Evolutionary conservation across 1,284 basidiomycete species (phyloP), one percentile per base, ranked within the genome.

Genomic region (Neolentinus lepideus): DNA sequence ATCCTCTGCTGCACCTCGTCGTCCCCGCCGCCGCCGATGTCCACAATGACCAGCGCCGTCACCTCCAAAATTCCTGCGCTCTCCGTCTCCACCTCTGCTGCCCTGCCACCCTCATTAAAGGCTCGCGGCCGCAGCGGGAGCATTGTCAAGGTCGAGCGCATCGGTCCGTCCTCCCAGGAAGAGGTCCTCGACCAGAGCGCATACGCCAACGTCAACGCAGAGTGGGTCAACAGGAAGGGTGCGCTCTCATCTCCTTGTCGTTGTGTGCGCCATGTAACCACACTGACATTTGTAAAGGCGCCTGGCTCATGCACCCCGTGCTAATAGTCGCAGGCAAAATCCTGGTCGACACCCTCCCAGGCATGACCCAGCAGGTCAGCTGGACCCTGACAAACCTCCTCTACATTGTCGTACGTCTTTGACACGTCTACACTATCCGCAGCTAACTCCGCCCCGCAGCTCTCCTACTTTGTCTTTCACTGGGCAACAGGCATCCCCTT

Each of bases 401-500:
- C 57, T 99, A 99, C 74, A 90, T 95, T 64, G 81, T 87, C 43
- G 95, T 98, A 67, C 65, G 92, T 79, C 1, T 48, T 24, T 56
- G 56, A 58, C 36, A 43, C 26, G 19, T 25, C 31, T 47, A 19
- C 19, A 38, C 22, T 27, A 4, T 26, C 22, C 12, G 50, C 52
- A 47, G 46, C 54, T 55, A 35, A 60, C 53, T 43, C 52, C 43
- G 29, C 38, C 21, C n/a, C n/a, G n/a, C 53, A 98, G 95, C 71
- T 96, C 25, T 92, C 95, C 12, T 99, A 96, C 74, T 77, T 98
- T 61, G 97, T 99, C 92, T 99, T 99, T 75, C 96, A 99, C 71
- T 94, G 92, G 77, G 94, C 97, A 55, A 98, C 94, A 11, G 96
- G 96, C 51, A 93, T 97, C 31, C 96, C 97, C 2, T 99, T 99